Evolutionary conservation across 306 rosid genomes (phyloP), one percentile per base, ranked within the genome.

Genomic region (Citrullus colocynthis): DNA sequence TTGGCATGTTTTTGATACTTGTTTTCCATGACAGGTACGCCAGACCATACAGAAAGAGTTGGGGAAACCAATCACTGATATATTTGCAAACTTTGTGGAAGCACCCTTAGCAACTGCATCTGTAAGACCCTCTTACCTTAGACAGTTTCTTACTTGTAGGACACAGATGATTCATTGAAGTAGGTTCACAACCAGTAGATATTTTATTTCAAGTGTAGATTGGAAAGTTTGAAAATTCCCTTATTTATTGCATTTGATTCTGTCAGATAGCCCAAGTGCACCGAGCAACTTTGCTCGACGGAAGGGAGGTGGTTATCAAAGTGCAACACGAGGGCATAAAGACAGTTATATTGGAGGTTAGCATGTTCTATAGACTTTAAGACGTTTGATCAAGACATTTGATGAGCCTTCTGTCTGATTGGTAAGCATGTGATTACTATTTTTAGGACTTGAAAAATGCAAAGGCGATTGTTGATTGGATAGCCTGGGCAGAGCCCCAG

Each of bases 401-500:
- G 65, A 74, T 41, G 69, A 78, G 77, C 80, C 39, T 70, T 77
- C 70, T 69, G 73, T 60, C 75, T 80, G 57, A 61, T 67, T 77
- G 15, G 77, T 81, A 74, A 66, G 55, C 79, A 28, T 79, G 9
- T 70, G 48, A 21, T 62, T 20, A 18, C 83, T 80, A 51, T 83
- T 80, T 83, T 82, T 88, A 96, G 99, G 99, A 96, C 86, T 86
- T 96, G 82, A 93, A 88, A 87, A 96, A 89, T 91, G 98, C 99
- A 0, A 96, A 96, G 89, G 73, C 96, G 77, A 84, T 96, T 79
- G 87, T 86, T 78, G 99, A 96, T 86, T 96, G 99, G 99, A 88
- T 93, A 90, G 98, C 96, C 60, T 96, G 99, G 99, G 98, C 94
- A 1, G 98, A 96, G 79, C 99, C 99, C 21, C 98, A 93, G 61